Conservation (phyloP, 768 basidiomycete species). For the Clitopilus hobsonii region DNA sequence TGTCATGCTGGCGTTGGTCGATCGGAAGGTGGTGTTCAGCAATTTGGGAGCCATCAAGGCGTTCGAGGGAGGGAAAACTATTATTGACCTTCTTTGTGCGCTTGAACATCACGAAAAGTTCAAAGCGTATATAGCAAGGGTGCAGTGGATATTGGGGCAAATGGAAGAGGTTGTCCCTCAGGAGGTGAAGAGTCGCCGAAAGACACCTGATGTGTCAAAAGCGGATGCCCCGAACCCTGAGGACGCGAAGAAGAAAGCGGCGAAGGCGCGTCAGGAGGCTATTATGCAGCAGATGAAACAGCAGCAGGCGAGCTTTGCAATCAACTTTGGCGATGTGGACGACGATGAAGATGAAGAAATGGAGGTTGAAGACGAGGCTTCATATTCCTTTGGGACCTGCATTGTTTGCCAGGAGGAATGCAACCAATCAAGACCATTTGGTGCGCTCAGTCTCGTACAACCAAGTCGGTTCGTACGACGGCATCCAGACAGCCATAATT, state of each 20-base stretch:
- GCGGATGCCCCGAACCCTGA: slow-evolving; percentile 43
- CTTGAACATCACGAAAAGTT: slow-evolving; percentile 78
- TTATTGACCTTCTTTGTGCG: slow-evolving; percentile 69
- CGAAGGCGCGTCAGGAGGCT: slow-evolving; percentile 85
- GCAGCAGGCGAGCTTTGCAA: slow-evolving; percentile 83
- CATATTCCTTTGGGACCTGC: slow-evolving; percentile 79
- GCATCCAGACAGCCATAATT: slow-evolving; percentile 63
- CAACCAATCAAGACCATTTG: slow-evolving; percentile 68
- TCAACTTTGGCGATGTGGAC: slow-evolving; percentile 67
- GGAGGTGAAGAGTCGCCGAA: slow-evolving; percentile 49
- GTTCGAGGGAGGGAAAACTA: slow-evolving; percentile 56
- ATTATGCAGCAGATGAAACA: slow-evolving; percentile 96
- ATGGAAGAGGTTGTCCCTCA: slow-evolving; percentile 53
- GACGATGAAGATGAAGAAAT: slow-evolving; percentile 71
- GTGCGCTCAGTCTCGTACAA: slow-evolving; percentile 82
- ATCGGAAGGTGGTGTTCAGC: slow-evolving; percentile 61
- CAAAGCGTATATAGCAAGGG: slow-evolving; percentile 64
- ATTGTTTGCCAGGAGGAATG: slow-evolving; percentile 98
- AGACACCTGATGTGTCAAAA: slow-evolving; percentile 29
- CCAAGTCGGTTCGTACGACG: slow-evolving; percentile 81
- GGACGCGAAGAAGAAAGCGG: slow-evolving; percentile 76
- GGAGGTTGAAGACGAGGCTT: slow-evolving; percentile 41
- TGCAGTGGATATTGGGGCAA: slow-evolving; percentile 69
- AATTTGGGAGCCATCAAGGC: slow-evolving; percentile 45
- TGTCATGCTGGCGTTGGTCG: slow-evolving; percentile 78